Base-by-base conservation (phyloP, 352 stramenopile genomes). In the Hyaloperonospora arabidopsidis region DNA sequence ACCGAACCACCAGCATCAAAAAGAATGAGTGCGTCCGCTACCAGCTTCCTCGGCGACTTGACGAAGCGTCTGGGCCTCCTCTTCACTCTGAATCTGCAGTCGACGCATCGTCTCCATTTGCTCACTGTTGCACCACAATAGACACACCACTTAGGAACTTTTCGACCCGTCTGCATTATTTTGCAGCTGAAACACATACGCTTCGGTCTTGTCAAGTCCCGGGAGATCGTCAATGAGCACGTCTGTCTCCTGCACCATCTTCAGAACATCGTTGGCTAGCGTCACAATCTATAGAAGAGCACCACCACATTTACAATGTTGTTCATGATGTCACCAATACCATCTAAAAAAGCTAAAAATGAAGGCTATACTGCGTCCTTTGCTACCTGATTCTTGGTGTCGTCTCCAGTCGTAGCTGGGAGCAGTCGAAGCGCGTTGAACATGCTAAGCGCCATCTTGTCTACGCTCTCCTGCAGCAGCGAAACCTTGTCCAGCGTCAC, bases 401-500 rank as follows among this genome's bases (percentile, higher is more conserved):
- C 63, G 22, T 85, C 79, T 50, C 68, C 68, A 14, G 67, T 67
- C 19, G 68, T 54, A n/a, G 76, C 65, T 12, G 83, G 83, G 28
- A 93, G 60, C 35, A 93, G 54, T 3, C 83, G 80, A 61, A 93
- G 65, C 18, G 83, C 83, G 59, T 93, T 91, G 66, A 93, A 93
- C 83, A 93, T 93, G 43, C 79, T 86, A 25, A 93, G 67, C 64
- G 83, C 72, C 81, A 86, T 89, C 54, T 86, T 81, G 58, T 93
- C 83, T 43, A 93, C 76, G 63, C 83, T 91, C 46, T 87, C 76
- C 68, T 93, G 83, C 49, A 93, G 72, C 57, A 86, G 52, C 56
- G 83, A 82, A 19, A 93, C 83, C 52, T 90, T 93, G 57, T 93
- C 83, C 28, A 86, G 46, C 50, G 63, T 54, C 2, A 78, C 32